Percentiles rank a stretch among this genome's conserved stretches.
These are phyloP conservation scores for Phytophthora hybrid DNA, from an alignment of 352 stramenopile genomes.

Conservation along the genomic window DNA sequence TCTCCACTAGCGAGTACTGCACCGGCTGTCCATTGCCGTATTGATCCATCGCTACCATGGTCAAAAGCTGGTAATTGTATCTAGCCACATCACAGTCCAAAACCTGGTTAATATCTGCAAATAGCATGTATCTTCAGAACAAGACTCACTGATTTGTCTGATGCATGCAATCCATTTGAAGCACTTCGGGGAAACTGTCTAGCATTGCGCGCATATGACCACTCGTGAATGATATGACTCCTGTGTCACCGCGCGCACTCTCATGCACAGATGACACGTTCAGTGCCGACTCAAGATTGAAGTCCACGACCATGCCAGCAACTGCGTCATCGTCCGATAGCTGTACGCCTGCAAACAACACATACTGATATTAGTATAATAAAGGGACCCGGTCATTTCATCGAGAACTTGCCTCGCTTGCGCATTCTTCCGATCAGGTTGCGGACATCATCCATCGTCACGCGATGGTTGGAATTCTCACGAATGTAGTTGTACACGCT, in stretches of 20 bases:
- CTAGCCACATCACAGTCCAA: too few species aligned
- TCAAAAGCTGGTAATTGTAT: too few species aligned
- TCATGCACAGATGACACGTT: slow-evolving; percentile 17
- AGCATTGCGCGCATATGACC: slow-evolving; percentile 10
- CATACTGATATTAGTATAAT: not conserved
- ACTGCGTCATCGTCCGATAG: slow-evolving; percentile 12
- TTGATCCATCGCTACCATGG: too few species aligned
- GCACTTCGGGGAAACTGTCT: slow-evolving; percentile 10
- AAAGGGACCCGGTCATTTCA: not conserved
- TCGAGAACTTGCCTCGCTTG: not conserved
- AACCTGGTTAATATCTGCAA: too few species aligned
- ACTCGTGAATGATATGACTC: slow-evolving; percentile 13
- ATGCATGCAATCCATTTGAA: not conserved
- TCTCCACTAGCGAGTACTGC: too few species aligned
- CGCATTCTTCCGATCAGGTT: not conserved
- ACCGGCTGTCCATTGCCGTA: too few species aligned
- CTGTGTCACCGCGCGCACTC: slow-evolving; percentile 14
- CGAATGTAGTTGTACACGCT: slow-evolving; percentile 22
- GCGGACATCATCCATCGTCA: slow-evolving; percentile 7
- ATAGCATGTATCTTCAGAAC: too few species aligned
- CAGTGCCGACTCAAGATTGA: not conserved
- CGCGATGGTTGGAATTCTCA: slow-evolving; percentile 10
- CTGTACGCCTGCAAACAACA: not conserved
- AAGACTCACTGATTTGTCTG: not conserved
- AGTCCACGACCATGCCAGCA: slow-evolving; percentile 9